Percentiles rank a stretch among this genome's conserved stretches.
These are phyloP conservation scores for Mycena galericulata DNA, from an alignment of 768 basidiomycete species.

Conservation along the genomic window DNA sequence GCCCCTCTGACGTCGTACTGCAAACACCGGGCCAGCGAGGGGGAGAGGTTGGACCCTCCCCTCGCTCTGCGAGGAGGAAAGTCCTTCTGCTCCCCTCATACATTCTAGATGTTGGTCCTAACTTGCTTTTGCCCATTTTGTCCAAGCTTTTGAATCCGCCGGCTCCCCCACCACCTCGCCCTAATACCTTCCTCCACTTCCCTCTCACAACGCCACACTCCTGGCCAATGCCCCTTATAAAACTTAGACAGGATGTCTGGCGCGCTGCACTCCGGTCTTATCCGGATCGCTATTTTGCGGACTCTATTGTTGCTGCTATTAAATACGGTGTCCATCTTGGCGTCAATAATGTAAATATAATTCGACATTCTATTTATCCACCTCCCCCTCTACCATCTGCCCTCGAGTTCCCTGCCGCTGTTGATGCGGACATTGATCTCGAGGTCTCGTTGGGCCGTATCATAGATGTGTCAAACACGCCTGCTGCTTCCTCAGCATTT, in stretches of 20 bases:
- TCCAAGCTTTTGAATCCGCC: background rate
- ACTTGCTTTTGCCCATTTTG: background rate
- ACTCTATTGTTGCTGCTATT: conserved; percentile 10
- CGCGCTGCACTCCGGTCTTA: background rate
- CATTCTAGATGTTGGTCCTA: background rate
- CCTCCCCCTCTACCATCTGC: conserved; percentile 27
- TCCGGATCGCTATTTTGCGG: conserved; percentile 23
- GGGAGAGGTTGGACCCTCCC: conserved; percentile 16
- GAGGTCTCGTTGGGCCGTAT: conserved; percentile 27
- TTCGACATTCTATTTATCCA: background rate
- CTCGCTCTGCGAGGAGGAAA: conserved; percentile 23
- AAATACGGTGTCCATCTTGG: conserved; percentile 24
- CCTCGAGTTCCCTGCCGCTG: conserved; percentile 14
- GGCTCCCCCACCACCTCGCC: background rate
- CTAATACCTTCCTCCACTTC: conserved; percentile 26
- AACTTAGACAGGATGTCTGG: conserved; percentile 12
- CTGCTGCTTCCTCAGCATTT: conserved; percentile 16
- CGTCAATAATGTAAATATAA: background rate
- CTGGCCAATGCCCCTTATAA: conserved; percentile 12
- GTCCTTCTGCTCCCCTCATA: background rate
- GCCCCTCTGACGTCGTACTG: background rate
- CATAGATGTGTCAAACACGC: conserved; percentile 19
- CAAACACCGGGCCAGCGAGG: conserved; percentile 14
- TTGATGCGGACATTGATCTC: conserved; percentile 6
- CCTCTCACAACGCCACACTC: conserved; percentile 22